Percentiles rank a stretch among this genome's conserved stretches.
Conservation (phyloP, 2,329 filamentous ascomycete species). For the Hypoxylon sp. region DNA sequence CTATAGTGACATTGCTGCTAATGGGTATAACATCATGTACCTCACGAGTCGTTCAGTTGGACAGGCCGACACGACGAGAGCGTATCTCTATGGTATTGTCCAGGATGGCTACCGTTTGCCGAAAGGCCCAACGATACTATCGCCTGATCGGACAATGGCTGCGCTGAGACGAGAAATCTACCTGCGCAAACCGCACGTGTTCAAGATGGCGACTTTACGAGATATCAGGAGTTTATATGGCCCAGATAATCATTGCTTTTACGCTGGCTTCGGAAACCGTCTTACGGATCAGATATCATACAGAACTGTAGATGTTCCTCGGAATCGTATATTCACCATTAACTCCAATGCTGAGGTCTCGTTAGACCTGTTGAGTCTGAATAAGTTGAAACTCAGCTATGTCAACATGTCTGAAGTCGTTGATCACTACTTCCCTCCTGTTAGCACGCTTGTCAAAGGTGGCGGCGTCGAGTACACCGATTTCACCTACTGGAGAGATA, state of each 20-base stretch:
- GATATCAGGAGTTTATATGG: constrained; percentile 94
- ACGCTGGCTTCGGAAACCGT: constrained; percentile 96
- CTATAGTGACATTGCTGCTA: constrained; percentile 93
- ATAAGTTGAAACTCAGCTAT: constrained; percentile 96
- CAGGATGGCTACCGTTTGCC: constrained; percentile 91
- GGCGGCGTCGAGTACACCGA: constrained; percentile 97
- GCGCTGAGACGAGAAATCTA: constrained; percentile 94
- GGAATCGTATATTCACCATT: constrained; percentile 96
- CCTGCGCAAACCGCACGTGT: constrained; percentile 95
- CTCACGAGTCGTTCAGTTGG: constrained; percentile 94
- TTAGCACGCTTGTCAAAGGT: constrained; percentile 86
- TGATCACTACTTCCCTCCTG: constrained; percentile 97
- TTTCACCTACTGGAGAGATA: constrained; percentile 95
- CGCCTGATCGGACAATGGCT: constrained; percentile 94
- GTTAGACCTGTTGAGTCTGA: constrained; percentile 88
- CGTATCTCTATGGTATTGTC: constrained; percentile 89
- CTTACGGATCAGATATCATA: constrained; percentile 97
- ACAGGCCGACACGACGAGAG: constrained; percentile 89
- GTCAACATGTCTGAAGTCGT: constrained; percentile 97
- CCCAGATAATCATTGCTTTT: constrained; percentile 84
- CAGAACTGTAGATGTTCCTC: constrained; percentile 94
- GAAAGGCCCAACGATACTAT: constrained; percentile 93
- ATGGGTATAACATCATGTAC: constrained; percentile 99
- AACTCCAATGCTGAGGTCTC: constrained; percentile 98
- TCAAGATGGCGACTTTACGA: constrained; percentile 98